Evolutionary conservation across 2,329 filamentous ascomycete species (phyloP), one percentile per base, ranked within the genome.

Genomic region (Pestalotiopsis sp.): DNA sequence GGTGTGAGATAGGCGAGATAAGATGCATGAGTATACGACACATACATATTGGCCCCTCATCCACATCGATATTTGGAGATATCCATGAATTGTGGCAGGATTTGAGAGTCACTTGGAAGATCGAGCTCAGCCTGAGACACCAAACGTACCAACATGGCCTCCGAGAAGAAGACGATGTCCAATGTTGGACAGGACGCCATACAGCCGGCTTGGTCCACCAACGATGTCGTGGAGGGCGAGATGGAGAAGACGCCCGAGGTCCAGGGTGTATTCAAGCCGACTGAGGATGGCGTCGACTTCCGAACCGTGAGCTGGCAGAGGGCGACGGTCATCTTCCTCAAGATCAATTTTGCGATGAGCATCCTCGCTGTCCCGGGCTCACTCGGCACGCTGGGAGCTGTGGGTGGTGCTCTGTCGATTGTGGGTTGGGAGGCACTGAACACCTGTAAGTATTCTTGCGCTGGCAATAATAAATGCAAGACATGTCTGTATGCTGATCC

Each of bases 261-360:
- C 4, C 38, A 59, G 39, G 75, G 76, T n/a, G 75, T 78, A 52
- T 78, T 78, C 68, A 68, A 70, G 45, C 64, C 71, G 20, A 73
- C 72, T 11, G 67, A 69, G 0, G 75, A 76, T 49, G 76, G 74
- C 11, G 75, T 78, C 27, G 70, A 77, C 9, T 78, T 77, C 45
- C 73, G 76, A 1, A 76, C 74, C 1, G 74, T 78, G 31, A 80
- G 79, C 60, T 83, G 82, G 81, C 76, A 80, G 67, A 73, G 79
- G 63, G 80, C 80, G 14, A 78, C 78, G 14, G 74, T 82, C 45
- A 79, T 83, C 69, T 82, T 83, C 69, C 72, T 79, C 69, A 81
- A 81, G 74, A 73, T 76, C 58, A 74, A 76, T 64, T 75, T 77
- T 23, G 76, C 73, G 61, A 74, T 68, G 73, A 65, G 76, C 70